Evolutionary conservation across 352 stramenopile genomes (phyloP), one percentile per base, ranked within the genome.

Genomic region (Phytophthora palmivora): DNA sequence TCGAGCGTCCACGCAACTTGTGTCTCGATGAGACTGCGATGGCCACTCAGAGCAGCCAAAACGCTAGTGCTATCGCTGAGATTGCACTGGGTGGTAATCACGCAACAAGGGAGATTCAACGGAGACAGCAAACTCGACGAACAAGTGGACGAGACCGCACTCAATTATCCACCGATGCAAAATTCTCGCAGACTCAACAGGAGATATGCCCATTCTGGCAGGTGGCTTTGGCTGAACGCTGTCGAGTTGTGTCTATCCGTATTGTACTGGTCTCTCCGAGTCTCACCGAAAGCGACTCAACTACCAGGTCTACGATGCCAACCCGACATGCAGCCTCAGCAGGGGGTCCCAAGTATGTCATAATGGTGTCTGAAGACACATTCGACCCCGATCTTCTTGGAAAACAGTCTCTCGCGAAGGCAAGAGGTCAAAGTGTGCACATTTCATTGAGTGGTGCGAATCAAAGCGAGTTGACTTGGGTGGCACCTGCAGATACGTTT

Each of bases 151-250:
- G 16, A 44, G 39, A 50, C n/a, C 55, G n/a, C 26, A 16, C 22
- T 12, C 36, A 46, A 18, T 24, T 46, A 12, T 67, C 12, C 34
- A 49, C 18, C 18, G 37, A 30, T 12, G 37, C 49, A 12, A 58
- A 58, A 5, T 87, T 78, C 28, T 51, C 78, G 0, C 81, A 94
- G 52, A 91, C 85, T 0, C 83, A 92, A 66, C 82, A 89, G 36
- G 85, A 94, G 47, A 46, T 79, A 21, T 92, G 79, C 75, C 85
- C 85, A 5, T 94, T 94, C 47, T 94, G 85, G 85, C 76, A 94
- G 33, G 70, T 84, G 3, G 46, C 56, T 12, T 38, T 89, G 21
- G 6, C 45, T 16, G 41, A 61, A 22, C 62, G 78, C 33, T 76
- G 72, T 47, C 75, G 74, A 4, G 79, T 91, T 30, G 69, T 84